These are phyloP conservation scores for Sclerotinia glacialis DNA, from an alignment of 2,329 filamentous ascomycete species.

Conservation along the genomic window DNA sequence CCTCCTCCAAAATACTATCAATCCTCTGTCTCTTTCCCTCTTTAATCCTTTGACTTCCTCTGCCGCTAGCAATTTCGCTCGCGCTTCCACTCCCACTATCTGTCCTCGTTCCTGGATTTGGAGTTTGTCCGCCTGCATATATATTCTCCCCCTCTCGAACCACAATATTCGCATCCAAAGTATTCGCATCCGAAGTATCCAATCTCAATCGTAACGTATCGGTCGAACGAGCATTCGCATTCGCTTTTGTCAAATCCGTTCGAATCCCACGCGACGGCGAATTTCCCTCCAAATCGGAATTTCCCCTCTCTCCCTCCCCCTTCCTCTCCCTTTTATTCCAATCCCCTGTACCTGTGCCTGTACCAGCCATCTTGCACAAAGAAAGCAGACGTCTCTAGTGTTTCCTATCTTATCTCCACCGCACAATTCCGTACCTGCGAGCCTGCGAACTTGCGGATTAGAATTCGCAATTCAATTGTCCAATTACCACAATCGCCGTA, in stretches of 20 bases:
- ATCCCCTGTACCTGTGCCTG: neutral
- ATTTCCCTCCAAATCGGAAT: neutral
- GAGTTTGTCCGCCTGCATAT: neutral
- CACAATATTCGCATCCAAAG: neutral
- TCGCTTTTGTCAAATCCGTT: neutral
- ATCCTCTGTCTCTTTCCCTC: conserved; percentile 23
- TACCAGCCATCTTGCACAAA: no score
- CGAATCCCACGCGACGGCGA: neutral
- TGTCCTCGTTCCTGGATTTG: neutral
- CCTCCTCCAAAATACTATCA: conserved; percentile 33
- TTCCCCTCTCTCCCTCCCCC: no score
- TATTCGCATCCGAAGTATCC: neutral
- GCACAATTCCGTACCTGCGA: conserved; percentile 16
- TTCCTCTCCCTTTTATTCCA: neutral
- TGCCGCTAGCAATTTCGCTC: neutral
- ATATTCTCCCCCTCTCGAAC: neutral
- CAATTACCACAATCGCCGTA: neutral
- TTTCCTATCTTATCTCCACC: neutral
- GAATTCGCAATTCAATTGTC: neutral
- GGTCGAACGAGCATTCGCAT: neutral
- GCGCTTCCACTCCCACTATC: neutral
- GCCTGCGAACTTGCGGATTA: neutral
- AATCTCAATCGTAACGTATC: neutral
- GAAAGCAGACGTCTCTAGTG: no score
- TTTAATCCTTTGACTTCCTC: conserved; percentile 2